Evolutionary conservation across 352 stramenopile genomes (phyloP), one percentile per base, ranked within the genome.

Genomic region (Phytophthora cajani): DNA sequence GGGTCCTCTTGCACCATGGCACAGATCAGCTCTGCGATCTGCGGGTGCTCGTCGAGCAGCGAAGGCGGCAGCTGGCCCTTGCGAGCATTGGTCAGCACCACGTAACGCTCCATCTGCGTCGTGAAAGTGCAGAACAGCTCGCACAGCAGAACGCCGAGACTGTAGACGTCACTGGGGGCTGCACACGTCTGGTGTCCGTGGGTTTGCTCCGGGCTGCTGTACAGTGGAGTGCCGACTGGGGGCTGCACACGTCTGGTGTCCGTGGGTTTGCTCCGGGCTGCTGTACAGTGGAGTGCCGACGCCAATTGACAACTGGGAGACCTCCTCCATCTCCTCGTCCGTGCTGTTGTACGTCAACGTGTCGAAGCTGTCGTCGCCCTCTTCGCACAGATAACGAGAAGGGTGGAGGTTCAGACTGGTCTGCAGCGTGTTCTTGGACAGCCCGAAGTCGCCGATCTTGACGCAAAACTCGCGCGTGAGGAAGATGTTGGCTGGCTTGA

Each of bases 401-500:
- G 78, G 74, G 10, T 77, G 76, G 16, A 92, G 81, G 17, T 88
- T 81, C 25, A 91, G 61, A 57, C 74, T 86, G 46, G 61, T 84
- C 51, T 91, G 75, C 9, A 92, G 53, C 5, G 81, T 88, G 62
- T 90, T 89, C 64, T 91, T 93, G 8, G 88, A 88, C 23, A 95
- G 61, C 5, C 88, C 88, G 62, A 95, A 95, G 74, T 95, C 88
- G 25, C 86, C 88, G 62, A 95, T 94, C 69, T 94, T 94, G 19
- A 95, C 86, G 50, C 79, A 88, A 2, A 78, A 90, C 53, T 90
- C 81, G 21, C 76, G 76, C 0, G 85, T 94, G 36, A 95, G 81
- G 52, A 95, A 95, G 32, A 95, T 77, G 51, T 95, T 95, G 14
- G 88, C 84, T 0, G 88, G 88, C 42, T 95, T 95, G 63, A 95